Evolutionary conservation across 2,329 filamentous ascomycete genomes (phyloP), one percentile per base, ranked within the genome.

Genomic region (Harringtonia lauricola): DNA sequence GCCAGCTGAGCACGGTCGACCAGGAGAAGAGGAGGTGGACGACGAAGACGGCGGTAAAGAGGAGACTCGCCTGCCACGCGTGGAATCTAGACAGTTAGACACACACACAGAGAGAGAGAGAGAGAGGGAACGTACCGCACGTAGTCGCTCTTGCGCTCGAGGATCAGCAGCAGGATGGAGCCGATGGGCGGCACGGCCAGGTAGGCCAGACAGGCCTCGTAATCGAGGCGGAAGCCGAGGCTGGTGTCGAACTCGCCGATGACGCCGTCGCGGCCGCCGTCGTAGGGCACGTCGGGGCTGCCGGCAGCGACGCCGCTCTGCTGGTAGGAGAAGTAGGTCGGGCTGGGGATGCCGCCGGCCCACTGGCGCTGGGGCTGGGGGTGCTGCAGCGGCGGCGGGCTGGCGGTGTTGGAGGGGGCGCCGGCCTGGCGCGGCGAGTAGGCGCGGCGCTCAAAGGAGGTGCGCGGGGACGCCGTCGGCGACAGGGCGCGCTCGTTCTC

Each of bases 61-160:
- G 63, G 55, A 95, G 70, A 50, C 83, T 81, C 8, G 84, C 86
- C 64, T 98, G 92, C 90, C 92, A 98, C 8, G 92, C 92, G 62
- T 98, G 92, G 54, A 96, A 96, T 50, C 86, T 90, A n/a, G 21
- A 21, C 15, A 9, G 12, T 6, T 42, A 28, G 43, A 17, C 14
- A 34, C 39, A 8, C 36, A 31, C 36, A 12, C n/a, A 21, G 21
- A 31, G 30, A 24, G 18, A 4, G 30, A 28, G 6, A 28, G 18
- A 26, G 7, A 18, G 15, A 7, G 29, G 7, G 9, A 6, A 52
- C 75, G 46, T 64, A 90, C 85, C 92, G 76, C 45, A 98, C 92
- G 63, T 95, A 98, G 65, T 98, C 92, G 58, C 88, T 95, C 68
- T 95, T 92, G 58, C 89, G 79, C 71, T 98, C 92, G 50, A 90